Evolutionary conservation across 768 basidiomycete species (phyloP).

Genomic region (Lactifluus volemus): DNA sequence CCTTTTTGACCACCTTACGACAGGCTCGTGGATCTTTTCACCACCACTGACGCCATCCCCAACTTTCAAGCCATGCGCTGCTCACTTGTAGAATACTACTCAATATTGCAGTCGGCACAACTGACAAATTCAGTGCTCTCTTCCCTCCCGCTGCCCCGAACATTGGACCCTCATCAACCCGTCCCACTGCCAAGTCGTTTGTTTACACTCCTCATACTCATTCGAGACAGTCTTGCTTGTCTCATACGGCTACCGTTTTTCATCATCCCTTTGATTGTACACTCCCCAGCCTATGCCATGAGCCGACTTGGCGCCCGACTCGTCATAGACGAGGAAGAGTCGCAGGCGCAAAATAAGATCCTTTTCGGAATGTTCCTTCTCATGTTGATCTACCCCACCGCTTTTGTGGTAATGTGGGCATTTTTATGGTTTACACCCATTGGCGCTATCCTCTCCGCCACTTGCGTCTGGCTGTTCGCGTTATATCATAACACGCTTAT

Average conservation of each 20-base stretch:
- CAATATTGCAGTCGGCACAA: constrained; percentile 69
- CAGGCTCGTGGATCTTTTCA: constrained; percentile 85
- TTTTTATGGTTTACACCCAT: constrained; percentile 65
- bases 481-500: constrained; percentile 82
- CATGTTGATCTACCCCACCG: constrained; percentile 68
- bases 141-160: constrained; percentile 73
- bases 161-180: constrained; percentile 72
- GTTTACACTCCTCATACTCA: constrained; percentile 64
- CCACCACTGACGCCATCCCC: constrained; percentile 51
- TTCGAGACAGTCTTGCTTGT: constrained; percentile 67
- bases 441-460: constrained; percentile 65
- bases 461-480: constrained; percentile 66
- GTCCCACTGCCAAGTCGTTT: constrained; percentile 74
- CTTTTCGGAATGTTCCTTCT: constrained; percentile 72
- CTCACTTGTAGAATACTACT: constrained; percentile 79
- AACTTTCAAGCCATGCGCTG: constrained; percentile 55
- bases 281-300: constrained; percentile 80
- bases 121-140: constrained; percentile 82
- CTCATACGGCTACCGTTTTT: constrained; percentile 82
- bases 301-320: constrained; percentile 65
- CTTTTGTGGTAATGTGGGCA: constrained; percentile 83
- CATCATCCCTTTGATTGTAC: constrained; percentile 73
- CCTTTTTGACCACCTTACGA: constrained; percentile 1
- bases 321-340: constrained; percentile 82
- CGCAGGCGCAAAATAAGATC: constrained; percentile 95